phyloP scores from a whole-genome alignment of 495 filamentous ascomycete genomes.

The Trichocladium uniseriatum region DNA sequence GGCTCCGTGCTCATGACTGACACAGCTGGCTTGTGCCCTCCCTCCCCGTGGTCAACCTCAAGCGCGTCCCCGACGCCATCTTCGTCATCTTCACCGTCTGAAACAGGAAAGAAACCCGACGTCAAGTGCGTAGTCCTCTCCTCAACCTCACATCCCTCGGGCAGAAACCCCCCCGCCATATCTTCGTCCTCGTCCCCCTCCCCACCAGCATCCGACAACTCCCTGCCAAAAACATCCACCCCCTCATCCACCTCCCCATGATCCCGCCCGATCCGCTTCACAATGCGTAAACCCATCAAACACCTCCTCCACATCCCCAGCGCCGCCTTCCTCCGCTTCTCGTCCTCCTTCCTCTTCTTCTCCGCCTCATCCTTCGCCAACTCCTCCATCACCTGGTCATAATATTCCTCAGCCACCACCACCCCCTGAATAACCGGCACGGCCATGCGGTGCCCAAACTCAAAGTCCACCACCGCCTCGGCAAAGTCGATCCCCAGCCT shows the following conservation, averaged over 20 bases:
- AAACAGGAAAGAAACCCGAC: conserved; percentile 34
- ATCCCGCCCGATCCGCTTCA: conserved; percentile 66
- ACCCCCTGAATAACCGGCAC: conserved; percentile 88
- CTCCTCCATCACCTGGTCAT: conserved; percentile 65
- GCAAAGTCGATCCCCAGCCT: conserved; percentile 80
- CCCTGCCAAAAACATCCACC: conserved; percentile 32
- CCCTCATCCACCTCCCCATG: conserved; percentile 52
- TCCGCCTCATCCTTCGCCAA: conserved; percentile 77
- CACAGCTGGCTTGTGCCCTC: conserved; percentile 10
- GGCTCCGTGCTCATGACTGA: conserved; percentile 19
- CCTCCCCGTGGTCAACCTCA: conserved; percentile 26
- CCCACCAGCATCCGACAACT: conserved; percentile 14
- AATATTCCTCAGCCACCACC: conserved; percentile 73
- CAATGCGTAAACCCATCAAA: conserved; percentile 71
- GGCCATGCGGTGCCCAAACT: conserved; percentile 88
- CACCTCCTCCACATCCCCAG: conserved; percentile 80
- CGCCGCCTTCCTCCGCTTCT: conserved; percentile 66
- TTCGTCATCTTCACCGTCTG: conserved; percentile 29
- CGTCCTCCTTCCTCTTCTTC: conserved; percentile 65
- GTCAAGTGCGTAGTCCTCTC: conserved; percentile 20
- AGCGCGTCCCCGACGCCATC: conserved; percentile 19
- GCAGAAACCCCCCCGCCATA: conserved; percentile 48
- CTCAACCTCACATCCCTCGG: conserved; percentile 40
- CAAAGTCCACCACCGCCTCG: conserved; percentile 92
- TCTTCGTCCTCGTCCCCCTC: conserved; percentile 27